Evolutionary conservation across 2,329 filamentous ascomycete species (phyloP).

Genomic region (Knoxdaviesia proteae): DNA sequence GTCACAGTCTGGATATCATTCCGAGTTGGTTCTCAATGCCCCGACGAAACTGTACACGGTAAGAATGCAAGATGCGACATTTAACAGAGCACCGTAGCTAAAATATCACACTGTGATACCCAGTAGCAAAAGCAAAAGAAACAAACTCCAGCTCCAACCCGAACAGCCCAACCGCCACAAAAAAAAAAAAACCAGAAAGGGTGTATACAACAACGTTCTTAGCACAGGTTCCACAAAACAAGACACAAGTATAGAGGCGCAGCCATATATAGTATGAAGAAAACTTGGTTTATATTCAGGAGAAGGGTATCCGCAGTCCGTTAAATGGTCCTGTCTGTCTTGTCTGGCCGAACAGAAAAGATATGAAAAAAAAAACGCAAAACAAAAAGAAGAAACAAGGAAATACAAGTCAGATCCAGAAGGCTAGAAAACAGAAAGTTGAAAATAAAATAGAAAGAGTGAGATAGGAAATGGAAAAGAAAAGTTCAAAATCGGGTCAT

Average conservation of each 20-base stretch:
- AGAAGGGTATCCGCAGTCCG: too few species aligned
- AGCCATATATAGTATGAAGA: too few species aligned
- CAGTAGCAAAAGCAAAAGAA: too few species aligned
- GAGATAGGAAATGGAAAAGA: background rate
- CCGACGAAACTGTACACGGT: too few species aligned
- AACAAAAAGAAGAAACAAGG: slow-evolving; percentile 4
- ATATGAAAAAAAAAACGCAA: slow-evolving; percentile 2
- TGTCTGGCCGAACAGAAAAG: slow-evolving; percentile 1
- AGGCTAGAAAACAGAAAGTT: slow-evolving; percentile 4
- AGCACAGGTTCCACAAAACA: background rate
- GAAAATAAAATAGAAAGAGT: background rate
- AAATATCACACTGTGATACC: too few species aligned
- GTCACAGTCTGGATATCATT: too few species aligned
- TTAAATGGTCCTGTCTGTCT: too few species aligned
- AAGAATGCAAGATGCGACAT: too few species aligned
- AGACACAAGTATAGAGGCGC: background rate
- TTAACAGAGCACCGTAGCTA: too few species aligned
- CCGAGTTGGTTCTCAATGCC: too few species aligned
- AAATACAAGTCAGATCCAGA: slow-evolving; percentile 1
- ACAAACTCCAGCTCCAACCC: too few species aligned
- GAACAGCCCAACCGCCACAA: background rate
- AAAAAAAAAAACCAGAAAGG: background rate
- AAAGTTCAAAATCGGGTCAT: background rate
- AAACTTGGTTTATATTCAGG: too few species aligned
- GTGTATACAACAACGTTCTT: background rate